Evolutionary conservation across 2,329 filamentous ascomycete genomes (phyloP), one percentile per base, ranked within the genome.

Genomic region (Ophiostoma piceae): DNA sequence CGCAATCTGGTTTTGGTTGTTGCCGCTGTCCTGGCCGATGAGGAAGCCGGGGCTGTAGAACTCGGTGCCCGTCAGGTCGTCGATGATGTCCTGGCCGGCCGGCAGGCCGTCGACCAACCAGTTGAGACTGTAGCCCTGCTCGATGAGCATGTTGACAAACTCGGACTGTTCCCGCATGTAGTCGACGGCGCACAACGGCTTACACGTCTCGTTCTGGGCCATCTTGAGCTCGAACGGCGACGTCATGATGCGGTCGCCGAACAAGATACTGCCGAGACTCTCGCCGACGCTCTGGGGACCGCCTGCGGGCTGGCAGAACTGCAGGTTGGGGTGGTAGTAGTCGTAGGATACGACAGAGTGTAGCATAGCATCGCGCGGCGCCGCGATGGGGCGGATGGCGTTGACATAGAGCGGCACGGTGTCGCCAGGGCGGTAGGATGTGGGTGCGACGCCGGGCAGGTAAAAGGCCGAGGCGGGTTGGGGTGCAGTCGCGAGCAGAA

Each of bases 101-200:
- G 95, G 95, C 68, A 99, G 83, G 1, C 95, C 94, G 79, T 99
- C 95, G 54, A 99, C 90, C 68, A 99, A 84, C 92, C 94, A 97
- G 79, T 98, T 97, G 75, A 98, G 81, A 75, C 94, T 94, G 80
- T 96, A 97, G 43, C 90, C 92, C 78, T 96, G 88, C 76, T 84
- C 83, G 78, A 99, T 97, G 75, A 89, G 87, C 75, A 84, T 84
- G 77, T 95, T 96, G 72, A 97, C 90, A 73, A 97, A 98, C 68
- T 87, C 84, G 26, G 92, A 87, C 68, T 89, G 87, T 22, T 84
- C 83, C 39, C 86, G 81, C 64, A 90, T 84, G 77, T 88, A 90
- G 57, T 85, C 84, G 60, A 85, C 83, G 37, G 84, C 81, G 79
- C 95, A 99, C 2, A 96, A 83, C 19, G 85, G 79, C 79, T 94